Base-by-base conservation (phyloP, 768 basidiomycete genomes). In the Boletus vinaceobasis region DNA sequence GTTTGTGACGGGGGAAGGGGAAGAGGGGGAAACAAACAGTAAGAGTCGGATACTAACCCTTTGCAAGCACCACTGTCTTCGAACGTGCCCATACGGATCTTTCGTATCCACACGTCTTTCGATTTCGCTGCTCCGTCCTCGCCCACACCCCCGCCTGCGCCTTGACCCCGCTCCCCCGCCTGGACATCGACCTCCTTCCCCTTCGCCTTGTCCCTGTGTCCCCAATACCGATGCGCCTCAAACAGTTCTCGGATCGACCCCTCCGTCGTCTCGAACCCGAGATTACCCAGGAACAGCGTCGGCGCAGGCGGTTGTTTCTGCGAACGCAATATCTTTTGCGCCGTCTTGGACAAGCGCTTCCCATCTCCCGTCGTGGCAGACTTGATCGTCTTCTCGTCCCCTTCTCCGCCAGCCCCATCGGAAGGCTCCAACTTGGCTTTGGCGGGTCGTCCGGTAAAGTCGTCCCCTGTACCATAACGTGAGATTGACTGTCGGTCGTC, bases 11-110 rank as follows among this genome's bases (percentile, higher is more conserved):
- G 11, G 55, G 37, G 36, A 15, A 1, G 17, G 15, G 7, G 7
- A 36, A 36, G 32, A n/a, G n/a, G n/a, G n/a, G n/a, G n/a, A 23
- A 11, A 37, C 26, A 21, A 13, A 26, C 35, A 26, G 43, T 4
- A 27, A 1, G 75, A 79, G 26, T 15, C 17, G 9, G 55, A 65
- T 17, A 56, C 65, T 43, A 45, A 97, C 96, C 96, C 96, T 79
- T 98, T 99, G 74, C 96, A 98, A 50, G 83, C 73, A 9, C 96
- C 97, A 46, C 84, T 90, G 70, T 99, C 96, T 68, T 98, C 93
- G 60, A 99, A 99, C 17, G 94, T 95, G 5, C 93, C 94, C 82
- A 99, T 81, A 7, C 96, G 84, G 29, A 99, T 75, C 67, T 93
- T 93, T 57, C 89, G 79, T 74, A 87, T 80, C 85, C 84, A 84